A percentile compares a stretch with the other conserved stretches of the same genome.
These are phyloP conservation scores for Jackrogersella multiformis DNA, from an alignment of 495 filamentous ascomycete genomes.

Conservation along the genomic window DNA sequence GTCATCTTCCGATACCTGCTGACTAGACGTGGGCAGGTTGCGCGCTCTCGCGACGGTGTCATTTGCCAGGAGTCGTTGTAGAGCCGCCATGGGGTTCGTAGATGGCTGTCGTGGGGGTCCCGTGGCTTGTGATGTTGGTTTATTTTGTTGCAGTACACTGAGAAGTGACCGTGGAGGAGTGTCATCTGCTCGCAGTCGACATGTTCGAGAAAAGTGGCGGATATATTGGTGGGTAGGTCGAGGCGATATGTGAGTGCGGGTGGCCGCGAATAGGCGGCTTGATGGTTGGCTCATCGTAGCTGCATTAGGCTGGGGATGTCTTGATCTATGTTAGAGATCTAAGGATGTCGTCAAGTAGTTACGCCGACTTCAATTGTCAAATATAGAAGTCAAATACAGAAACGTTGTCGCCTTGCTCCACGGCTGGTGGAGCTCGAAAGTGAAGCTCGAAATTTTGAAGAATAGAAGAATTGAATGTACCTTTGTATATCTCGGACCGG, in stretches of 20 bases:
- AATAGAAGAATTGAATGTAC: constrained; percentile 17
- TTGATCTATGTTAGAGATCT: not conserved
- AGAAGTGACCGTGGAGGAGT: constrained; percentile 1
- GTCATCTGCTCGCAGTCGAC: constrained; percentile 8
- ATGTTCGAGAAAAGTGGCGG: constrained; percentile 57
- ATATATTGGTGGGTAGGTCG: constrained; percentile 46
- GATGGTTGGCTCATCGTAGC: constrained; percentile 56
- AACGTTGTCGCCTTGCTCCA: constrained; percentile 6
- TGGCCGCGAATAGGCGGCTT: constrained; percentile 58
- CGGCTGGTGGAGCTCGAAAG: constrained; percentile 16
- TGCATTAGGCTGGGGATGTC: constrained; percentile 24
- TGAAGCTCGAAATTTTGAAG: constrained; percentile 30
- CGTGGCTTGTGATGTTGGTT: not conserved
- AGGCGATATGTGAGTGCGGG: constrained; percentile 44
- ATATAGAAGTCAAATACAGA: constrained; percentile 1
- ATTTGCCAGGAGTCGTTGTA: constrained; percentile 32
- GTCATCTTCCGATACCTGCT: constrained; percentile 29
- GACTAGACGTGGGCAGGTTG: constrained; percentile 30
- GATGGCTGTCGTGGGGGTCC: constrained; percentile 6
- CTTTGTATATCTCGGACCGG: constrained; percentile 25
- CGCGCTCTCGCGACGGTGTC: constrained; percentile 29
- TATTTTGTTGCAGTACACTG: not conserved
- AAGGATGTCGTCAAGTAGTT: not conserved
- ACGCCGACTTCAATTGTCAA: constrained; percentile 2
- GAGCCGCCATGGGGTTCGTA: not conserved